Evolutionary conservation across 139 green algal species (phyloP), one percentile per base, ranked within the genome.

Genomic region (Haematococcus sp.): DNA sequence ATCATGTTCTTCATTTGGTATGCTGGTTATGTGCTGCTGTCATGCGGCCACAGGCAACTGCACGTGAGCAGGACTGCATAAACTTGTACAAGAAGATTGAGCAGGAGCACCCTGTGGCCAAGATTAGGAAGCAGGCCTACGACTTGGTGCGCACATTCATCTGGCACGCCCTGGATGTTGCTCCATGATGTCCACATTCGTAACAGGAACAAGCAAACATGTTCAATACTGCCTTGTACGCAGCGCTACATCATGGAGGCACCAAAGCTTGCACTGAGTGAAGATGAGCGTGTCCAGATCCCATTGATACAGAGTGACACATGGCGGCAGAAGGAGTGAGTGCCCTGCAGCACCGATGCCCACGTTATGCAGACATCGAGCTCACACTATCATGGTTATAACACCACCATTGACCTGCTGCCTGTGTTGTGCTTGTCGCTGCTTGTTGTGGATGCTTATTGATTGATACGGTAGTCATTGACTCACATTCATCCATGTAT

Each of bases 231-330:
- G 40, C 59, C 28, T 43, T 67, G 75, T 68, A 20, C 4, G 52
- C 70, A 94, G 72, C 78, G 91, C 13, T 96, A 86, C 81, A 96
- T 96, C 72, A 84, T 95, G 83, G 90, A 96, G 76, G 92, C 92
- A 0, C 92, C 92, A 5, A 92, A 91, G 70, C 77, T 97, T 71
- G 77, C 87, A 63, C 34, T 93, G 3, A 59, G 71, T 4, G 66
- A 82, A 2, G 88, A 97, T 1, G 93, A 97, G 77, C 77, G 71
- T 4, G 86, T 97, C 27, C 83, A 86, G 25, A 84, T 97, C 0
- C 91, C 92, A 0, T 74, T 94, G 25, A 74, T 97, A 0, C 81
- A 88, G 19, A 82, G 81, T 35, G 68, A 88, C 40, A 78, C 40
- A 4, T 88, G 82, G 82, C 49, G 65, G 30, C 59, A 73, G 66